Base-by-base conservation (phyloP, 768 basidiomycete genomes). In the Ramaria sp. region DNA sequence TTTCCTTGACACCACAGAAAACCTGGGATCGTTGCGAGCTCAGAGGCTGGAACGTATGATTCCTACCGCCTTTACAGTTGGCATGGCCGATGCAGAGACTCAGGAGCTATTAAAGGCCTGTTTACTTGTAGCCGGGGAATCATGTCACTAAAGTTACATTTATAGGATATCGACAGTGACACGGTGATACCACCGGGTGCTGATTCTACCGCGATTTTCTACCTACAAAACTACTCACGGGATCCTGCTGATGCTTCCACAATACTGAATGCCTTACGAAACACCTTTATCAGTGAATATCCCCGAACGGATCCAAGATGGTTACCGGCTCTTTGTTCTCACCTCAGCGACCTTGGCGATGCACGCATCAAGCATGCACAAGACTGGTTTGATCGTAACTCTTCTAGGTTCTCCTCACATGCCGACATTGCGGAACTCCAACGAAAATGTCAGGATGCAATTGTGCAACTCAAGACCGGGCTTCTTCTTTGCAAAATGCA, bases 321-420 rank as follows among this genome's bases (percentile, higher is more conserved):
- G 79, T 61, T 71, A 3, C 56, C 62, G 0, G 64, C 64, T 2
- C 67, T 83, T 3, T 67, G 69, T 0, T 30, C 53, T 1, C 69
- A 78, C 58, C 68, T 84, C 3, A 66, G 69, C 5, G 58, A 53
- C 2, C 60, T 79, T 4, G 74, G 71, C 13, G 68, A 77, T 24
- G 41, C 68, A 54, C 74, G 83, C 12, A 66, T 80, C 17, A 62
- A 68, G 3, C 76, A 78, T 54, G 79, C 84, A 24, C 65, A 65
- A 1, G 67, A 70, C 57, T 84, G 82, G 83, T 65, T 84, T 12
- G 64, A 68, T 3, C 64, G 70, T 6, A 84, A 84, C 57, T 61
- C 77, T 4, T 54, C 69, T 1, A 70, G 79, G 0, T 83, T 84
- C 66, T 70, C 72, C 43, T 59, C 51, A 0, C 69, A 78, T 50